A percentile compares a stretch with the other conserved stretches of the same genome.
phyloP scores from a whole-genome alignment of 257 asterid species.

The Solanum lignicaule region DNA sequence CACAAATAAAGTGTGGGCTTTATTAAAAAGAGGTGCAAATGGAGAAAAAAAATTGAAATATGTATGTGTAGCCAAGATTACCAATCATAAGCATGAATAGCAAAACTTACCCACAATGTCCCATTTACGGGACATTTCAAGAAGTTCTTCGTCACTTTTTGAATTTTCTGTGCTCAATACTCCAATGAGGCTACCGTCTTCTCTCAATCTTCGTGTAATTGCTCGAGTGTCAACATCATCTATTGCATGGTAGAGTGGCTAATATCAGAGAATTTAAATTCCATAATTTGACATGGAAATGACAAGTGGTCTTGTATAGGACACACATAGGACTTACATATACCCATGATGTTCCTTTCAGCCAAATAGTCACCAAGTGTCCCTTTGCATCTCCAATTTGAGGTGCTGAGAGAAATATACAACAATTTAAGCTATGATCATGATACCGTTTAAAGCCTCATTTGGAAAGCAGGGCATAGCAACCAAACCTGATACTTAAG shows the following conservation, averaged over 20 bases:
- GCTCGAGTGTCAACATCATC: constrained; percentile 99
- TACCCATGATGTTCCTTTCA: constrained; percentile 84
- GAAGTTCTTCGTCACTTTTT: constrained; percentile 72
- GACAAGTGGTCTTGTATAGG: not conserved
- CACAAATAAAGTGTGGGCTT: not conserved
- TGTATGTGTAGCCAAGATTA: not conserved
- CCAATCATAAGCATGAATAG: not conserved
- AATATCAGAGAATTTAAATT: constrained; percentile 2
- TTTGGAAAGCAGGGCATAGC: not conserved
- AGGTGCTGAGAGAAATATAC: constrained; percentile 50
- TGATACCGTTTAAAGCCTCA: not conserved
- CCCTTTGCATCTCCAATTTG: constrained; percentile 76
- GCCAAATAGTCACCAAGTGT: constrained; percentile 86
- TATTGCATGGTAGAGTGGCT: constrained; percentile 19
- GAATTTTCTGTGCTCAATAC: constrained; percentile 78
- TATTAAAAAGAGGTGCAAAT: not conserved
- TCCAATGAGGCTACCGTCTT: constrained; percentile 96
- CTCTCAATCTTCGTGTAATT: constrained; percentile 67
- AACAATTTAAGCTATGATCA: not conserved
- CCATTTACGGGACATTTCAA: constrained; percentile 67
- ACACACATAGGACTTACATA: constrained; percentile 43
- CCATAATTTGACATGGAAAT: not conserved
- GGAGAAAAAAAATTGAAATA: not conserved
- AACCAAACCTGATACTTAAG: constrained; percentile 68
- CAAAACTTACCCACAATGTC: constrained; percentile 62